These are phyloP conservation scores for Echinochloa phyllopogon DNA, from an alignment of 176 grass and related monocot species.

Conservation along the genomic window DNA sequence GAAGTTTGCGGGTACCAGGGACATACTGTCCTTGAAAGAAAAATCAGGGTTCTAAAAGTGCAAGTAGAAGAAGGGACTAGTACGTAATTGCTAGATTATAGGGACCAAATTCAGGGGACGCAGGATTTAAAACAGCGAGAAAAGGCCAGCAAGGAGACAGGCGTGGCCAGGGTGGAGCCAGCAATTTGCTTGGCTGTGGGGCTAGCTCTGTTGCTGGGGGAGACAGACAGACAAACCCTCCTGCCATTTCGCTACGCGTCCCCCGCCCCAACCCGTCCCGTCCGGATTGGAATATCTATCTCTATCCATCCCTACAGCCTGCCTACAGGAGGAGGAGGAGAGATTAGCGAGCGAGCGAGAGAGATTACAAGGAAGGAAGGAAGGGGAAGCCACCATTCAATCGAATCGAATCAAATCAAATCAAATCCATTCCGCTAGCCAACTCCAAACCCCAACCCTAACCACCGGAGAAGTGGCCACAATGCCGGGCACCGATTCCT, in stretches of 20 bases:
- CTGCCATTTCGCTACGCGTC: neutral
- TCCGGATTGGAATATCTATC: too few species aligned
- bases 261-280: neutral
- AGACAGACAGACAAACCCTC: constrained; percentile 33
- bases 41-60: too few species aligned
- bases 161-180: constrained; percentile 28
- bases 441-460: neutral
- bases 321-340: too few species aligned
- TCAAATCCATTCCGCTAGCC: too few species aligned
- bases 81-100: constrained; percentile 5
- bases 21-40: too few species aligned
- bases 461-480: neutral
- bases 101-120: neutral
- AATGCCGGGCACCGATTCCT: constrained; percentile 67
- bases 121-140: too few species aligned
- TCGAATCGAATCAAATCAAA: too few species aligned
- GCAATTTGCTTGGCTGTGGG: neutral
- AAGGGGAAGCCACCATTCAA: neutral
- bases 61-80: neutral
- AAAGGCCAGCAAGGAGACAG: neutral
- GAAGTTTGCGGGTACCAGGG: too few species aligned
- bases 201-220: too few species aligned
- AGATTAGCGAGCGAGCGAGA: too few species aligned
- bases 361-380: too few species aligned
- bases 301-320: neutral